Percentiles rank a stretch among this genome's conserved stretches.
Evolutionary conservation across 805 yeast genomes (phyloP).

Genomic region (Candida piceae): DNA sequence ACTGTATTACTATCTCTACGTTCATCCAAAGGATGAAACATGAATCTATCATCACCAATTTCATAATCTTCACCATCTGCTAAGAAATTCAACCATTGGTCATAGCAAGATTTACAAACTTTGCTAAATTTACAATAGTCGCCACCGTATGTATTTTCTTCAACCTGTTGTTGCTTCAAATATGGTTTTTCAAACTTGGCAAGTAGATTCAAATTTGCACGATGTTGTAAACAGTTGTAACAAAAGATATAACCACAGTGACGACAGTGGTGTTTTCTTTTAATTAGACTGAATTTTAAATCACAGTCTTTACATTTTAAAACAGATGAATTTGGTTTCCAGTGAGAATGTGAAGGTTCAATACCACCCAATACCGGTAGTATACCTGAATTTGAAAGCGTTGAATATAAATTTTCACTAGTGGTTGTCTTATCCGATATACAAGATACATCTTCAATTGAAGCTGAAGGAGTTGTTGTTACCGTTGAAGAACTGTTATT

Average conservation of each 20-base stretch:
- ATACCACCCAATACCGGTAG: conserved; percentile 9
- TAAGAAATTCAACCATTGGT: conserved; percentile 22
- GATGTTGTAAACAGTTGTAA: conserved; percentile 24
- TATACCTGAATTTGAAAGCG: neutral
- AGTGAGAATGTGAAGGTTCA: conserved; percentile 49
- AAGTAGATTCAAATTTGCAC: conserved; percentile 29
- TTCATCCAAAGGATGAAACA: too few species aligned
- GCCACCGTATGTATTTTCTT: neutral
- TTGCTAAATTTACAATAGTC: conserved; percentile 24
- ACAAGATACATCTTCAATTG: neutral
- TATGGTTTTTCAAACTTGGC: conserved; percentile 31
- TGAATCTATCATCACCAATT: conserved; percentile 8
- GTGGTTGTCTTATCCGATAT: too few species aligned
- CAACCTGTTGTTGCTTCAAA: too few species aligned
- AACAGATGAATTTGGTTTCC: conserved; percentile 43
- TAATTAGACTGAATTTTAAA: conserved; percentile 23
- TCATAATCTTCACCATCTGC: conserved; percentile 23
- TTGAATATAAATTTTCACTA: neutral
- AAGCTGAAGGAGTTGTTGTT: conserved; percentile 8
- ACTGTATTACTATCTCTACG: conserved; percentile 1
- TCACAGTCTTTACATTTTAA: conserved; percentile 33
- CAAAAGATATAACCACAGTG: conserved; percentile 48
- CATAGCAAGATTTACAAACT: conserved; percentile 25
- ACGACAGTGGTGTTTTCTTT: conserved; percentile 45
- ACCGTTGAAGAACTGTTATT: conserved; percentile 3